Evolutionary conservation across 2,329 filamentous ascomycete genomes (phyloP).

Genomic region (Emydomyces testavorans): DNA sequence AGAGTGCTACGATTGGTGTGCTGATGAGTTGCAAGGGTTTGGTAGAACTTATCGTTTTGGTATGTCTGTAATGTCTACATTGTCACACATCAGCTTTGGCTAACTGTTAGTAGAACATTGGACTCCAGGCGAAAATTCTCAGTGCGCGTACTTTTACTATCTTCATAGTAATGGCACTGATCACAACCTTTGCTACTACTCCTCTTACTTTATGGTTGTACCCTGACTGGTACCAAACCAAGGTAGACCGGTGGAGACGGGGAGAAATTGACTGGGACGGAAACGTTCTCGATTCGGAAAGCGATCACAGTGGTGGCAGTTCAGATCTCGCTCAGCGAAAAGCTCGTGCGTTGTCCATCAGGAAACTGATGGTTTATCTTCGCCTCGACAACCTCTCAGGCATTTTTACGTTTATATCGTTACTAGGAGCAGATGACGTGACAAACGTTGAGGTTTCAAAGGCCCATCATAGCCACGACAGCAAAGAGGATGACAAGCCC

Average conservation of each 20-base stretch:
- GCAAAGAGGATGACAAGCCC: slow-evolving; percentile 16
- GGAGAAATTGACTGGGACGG: slow-evolving; percentile 87
- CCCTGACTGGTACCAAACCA: slow-evolving; percentile 63
- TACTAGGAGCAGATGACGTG: slow-evolving; percentile 52
- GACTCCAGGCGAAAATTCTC: slow-evolving; percentile 69
- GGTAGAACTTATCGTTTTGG: slow-evolving; percentile 87
- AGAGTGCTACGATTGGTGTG: slow-evolving; percentile 75
- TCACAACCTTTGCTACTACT: slow-evolving; percentile 75
- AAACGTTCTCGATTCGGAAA: slow-evolving; percentile 36
- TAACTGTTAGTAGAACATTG: slow-evolving; percentile 52
- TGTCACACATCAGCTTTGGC: background rate
- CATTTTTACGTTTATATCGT: slow-evolving; percentile 67
- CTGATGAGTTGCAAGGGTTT: slow-evolving; percentile 96
- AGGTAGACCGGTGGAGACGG: slow-evolving; percentile 61
- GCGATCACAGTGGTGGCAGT: slow-evolving; percentile 36
- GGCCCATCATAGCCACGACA: slow-evolving; percentile 27
- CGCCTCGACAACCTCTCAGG: slow-evolving; percentile 74
- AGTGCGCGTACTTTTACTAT: slow-evolving; percentile 78
- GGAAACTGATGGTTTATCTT: slow-evolving; percentile 64
- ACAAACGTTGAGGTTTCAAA: slow-evolving; percentile 24
- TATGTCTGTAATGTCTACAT: slow-evolving; percentile 35
- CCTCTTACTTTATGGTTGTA: slow-evolving; percentile 64
- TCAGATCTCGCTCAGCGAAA: slow-evolving; percentile 39
- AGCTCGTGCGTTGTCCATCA: slow-evolving; percentile 42
- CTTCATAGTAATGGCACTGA: slow-evolving; percentile 84